A percentile compares a stretch with the other conserved stretches of the same genome.
These are phyloP conservation scores for Rhodotorula sp. DNA, from an alignment of 1,284 basidiomycete genomes.

Conservation along the genomic window DNA sequence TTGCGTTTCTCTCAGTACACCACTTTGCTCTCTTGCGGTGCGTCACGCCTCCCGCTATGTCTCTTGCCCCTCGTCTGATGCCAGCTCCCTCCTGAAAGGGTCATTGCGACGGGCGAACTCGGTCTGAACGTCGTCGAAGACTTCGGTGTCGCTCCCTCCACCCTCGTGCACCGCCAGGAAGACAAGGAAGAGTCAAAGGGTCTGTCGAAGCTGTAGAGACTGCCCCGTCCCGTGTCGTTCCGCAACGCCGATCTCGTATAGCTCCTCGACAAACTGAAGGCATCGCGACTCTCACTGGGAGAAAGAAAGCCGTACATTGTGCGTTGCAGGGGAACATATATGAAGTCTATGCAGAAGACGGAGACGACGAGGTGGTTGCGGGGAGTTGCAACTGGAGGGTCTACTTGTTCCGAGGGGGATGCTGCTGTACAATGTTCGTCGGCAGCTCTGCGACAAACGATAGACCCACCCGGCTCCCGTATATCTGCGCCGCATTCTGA, in stretches of 20 bases:
- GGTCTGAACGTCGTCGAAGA: slow-evolving; percentile 28
- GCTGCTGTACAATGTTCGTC: not conserved
- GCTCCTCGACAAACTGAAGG: too few relatives aligned
- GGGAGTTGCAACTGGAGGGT: too few relatives aligned
- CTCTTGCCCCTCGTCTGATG: not conserved
- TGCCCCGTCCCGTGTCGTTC: too few relatives aligned
- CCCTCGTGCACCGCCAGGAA: slow-evolving; percentile 25
- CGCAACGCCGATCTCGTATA: too few relatives aligned
- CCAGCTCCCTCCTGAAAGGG: not conserved
- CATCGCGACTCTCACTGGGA: too few relatives aligned
- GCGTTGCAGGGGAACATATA: too few relatives aligned
- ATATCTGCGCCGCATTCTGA: slow-evolving; percentile 1
- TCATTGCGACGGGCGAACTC: slow-evolving; percentile 37
- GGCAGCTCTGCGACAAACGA: too few relatives aligned
- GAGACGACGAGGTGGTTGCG: too few relatives aligned
- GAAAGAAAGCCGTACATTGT: too few relatives aligned
- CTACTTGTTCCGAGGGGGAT: too few relatives aligned
- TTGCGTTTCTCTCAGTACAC: slow-evolving; percentile 55
- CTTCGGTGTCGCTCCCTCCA: slow-evolving; percentile 43
- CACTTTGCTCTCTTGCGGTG: slow-evolving; percentile 39
- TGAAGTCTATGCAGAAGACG: too few relatives aligned
- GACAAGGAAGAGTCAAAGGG: not conserved
- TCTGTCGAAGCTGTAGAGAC: not conserved
- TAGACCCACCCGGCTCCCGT: slow-evolving; percentile 12
- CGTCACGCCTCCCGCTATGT: not conserved